Evolutionary conservation across 805 yeast genomes (phyloP), one percentile per base, ranked within the genome.

Genomic region (Candida adriatica): DNA sequence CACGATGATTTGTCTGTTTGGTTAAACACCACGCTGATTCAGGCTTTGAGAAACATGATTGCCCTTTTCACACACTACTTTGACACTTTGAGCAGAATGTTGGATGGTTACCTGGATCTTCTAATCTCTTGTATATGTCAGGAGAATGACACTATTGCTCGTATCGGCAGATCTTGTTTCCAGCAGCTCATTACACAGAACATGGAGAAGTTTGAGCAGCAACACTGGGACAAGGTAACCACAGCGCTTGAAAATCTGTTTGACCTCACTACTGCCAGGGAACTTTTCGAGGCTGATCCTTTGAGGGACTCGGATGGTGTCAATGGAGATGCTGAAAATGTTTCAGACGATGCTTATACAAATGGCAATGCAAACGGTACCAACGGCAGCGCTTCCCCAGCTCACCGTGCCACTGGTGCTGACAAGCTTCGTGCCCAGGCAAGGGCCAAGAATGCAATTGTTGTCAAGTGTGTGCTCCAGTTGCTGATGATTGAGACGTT

Each of bases 1-100:
- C 83, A 79, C 45, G 98, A 90, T 55, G 94, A 83, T 39, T 58
- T 86, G 45, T 84, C 95, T 29, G 94, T 94, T 10, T 92, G 99
- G 99, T 62, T 92, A 29, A 86, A 96, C 0, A 88, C 98, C 0
- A 92, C 99, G 1, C 70, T 92, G 57, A 87, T 94, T 41, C 98
- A 92, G 58, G 97, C 97, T 0, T 64, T 94, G 52, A 75, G 94
- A 55, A 84, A 84, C 48, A 73, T 87, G 78, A 79, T 90, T 46
- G 78, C 83, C 1, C 62, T 92, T 35, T 83, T 90, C 50, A 73
- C 87, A 0, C 82, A 79, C 41, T 90, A 83, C 58, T 92, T 88
- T 54, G 83, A 73, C 25, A 70, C 79, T 3, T 70, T 92, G 49
- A 78, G 78, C 45, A 66, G 73, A 25, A 74, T 83, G 71, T 64